Evolutionary conservation across 2,329 filamentous ascomycete species (phyloP).

Genomic region (Apiospora aurea): DNA sequence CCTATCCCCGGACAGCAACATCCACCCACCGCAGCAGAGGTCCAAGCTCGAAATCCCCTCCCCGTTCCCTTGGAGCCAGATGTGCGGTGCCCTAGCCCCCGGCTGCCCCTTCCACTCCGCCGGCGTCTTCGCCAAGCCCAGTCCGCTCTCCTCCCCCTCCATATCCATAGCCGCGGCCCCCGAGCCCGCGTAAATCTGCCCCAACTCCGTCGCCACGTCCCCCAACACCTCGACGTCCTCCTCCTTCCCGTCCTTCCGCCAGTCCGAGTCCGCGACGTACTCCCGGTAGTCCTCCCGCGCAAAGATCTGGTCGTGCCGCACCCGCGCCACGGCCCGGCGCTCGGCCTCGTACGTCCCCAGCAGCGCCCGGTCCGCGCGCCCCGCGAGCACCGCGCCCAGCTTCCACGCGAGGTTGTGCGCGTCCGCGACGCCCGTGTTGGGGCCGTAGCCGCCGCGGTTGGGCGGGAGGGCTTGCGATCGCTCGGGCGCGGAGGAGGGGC

Average conservation of each 20-base stretch:
- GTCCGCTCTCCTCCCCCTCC: background rate
- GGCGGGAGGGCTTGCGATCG: slow-evolving; percentile 30
- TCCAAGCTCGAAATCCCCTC: no score
- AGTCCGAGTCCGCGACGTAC: no score
- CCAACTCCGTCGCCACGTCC: no score
- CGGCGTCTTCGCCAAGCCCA: background rate
- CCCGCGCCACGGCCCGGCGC: slow-evolving; percentile 44
- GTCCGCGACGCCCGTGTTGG: slow-evolving; percentile 42
- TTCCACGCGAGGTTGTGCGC: slow-evolving; percentile 53
- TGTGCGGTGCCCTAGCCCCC: background rate
- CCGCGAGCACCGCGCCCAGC: slow-evolving; percentile 43
- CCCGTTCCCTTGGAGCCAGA: background rate
- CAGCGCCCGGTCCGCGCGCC: slow-evolving; percentile 34
- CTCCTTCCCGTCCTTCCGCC: no score
- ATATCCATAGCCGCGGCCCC: background rate
- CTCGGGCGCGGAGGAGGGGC: slow-evolving; percentile 44
- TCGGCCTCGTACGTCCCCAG: slow-evolving; percentile 49
- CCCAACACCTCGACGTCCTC: no score
- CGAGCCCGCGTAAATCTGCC: background rate
- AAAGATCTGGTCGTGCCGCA: no score
- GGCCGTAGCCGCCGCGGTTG: slow-evolving; percentile 16
- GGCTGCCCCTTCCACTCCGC: background rate
- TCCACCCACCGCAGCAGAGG: no score
- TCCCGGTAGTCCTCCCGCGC: no score
- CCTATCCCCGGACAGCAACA: no score